Base-by-base conservation (phyloP, 306 rosid species). In the Alnus glutinosa region DNA sequence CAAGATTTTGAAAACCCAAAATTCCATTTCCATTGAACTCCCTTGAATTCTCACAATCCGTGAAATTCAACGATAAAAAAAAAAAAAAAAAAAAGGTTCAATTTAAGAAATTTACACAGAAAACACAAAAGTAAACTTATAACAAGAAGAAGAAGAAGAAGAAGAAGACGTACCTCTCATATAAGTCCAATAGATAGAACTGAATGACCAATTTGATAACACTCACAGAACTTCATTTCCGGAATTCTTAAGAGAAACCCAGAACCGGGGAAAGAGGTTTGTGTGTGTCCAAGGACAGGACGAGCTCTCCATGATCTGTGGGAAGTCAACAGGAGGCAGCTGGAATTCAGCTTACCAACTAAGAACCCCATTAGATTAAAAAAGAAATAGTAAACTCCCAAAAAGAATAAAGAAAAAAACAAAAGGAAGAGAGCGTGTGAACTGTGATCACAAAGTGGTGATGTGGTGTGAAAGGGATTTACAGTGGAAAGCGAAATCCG, bases 261-360 rank as follows among this genome's bases (percentile, higher is more conserved):
- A 78, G 54, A 58, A 75, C 51, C 54, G 63, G 19, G 61, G 57
- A 62, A 78, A 70, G 78, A 71, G 61, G 55, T 13, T 67, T 39
- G 83, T 72, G 68, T 70, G 73, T 16, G 72, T 79, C 76, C 63
- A 63, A 71, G 51, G 70, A 82, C 59, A 81, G 44, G 75, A 77
- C 80, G 80, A 85, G 87, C 83, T 37, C 48, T 51, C 83, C 90
- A 86, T 82, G 85, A 82, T 82, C 85, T 63, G 42, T 80, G 80
- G 84, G 76, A 79, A 74, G 87, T 82, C 88, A 79, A 78, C 49
- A 77, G 55, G 23, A 32, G 84, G 88, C 92, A 86, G 90, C 92
- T 84, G 79, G 77, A 79, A 80, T 84, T 82, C 68, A 75, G 89
- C 75, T 82, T 81, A 88, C 82, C 89, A 89, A 86, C 88, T 84